Base-by-base conservation (phyloP, 2,329 filamentous ascomycete species). In the Neurospora sp. region DNA sequence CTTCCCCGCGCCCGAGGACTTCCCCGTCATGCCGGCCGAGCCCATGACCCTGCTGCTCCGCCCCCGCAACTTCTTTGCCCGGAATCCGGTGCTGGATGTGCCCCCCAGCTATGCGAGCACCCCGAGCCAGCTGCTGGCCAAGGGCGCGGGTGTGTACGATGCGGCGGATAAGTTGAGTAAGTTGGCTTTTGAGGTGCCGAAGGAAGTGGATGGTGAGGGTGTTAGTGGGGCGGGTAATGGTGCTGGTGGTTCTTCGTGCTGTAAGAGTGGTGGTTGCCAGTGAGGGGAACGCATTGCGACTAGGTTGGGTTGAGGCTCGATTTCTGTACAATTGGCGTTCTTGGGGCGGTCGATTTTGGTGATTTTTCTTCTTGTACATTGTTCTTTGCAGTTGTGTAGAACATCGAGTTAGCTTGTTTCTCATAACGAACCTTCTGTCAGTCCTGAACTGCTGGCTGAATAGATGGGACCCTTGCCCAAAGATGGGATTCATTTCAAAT, bases 1-100 rank as follows among this genome's bases (percentile, higher is more conserved):
- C 78, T 95, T 97, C 83, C 93, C 94, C 0, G 83, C 91, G 0
- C 93, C 93, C 0, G 94, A 97, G 78, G 94, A 97, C 80, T 97
- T 92, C 83, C 94, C 94, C 38, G 85, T 97, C 75, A 97, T 97
- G 93, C 93, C 93, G 0, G 91, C 88, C 0, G 91, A 94, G 83
- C 91, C 92, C 0, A 94, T 97, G 86, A 92, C 88, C 1, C 82
- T 97, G 74, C 84, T 96, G 41, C 83, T 96, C 52, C 83, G 92
- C 39, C 93, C 93, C 3, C 83, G 92, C 57, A 90, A 96, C 82
- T 96, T 96, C 85, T 97, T 96, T 81, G 81, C 85, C 28, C 85
- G 87, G 75, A 96, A 95, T 77, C 92, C 92, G 2, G 91, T 88
- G 69, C 82, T 96, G 79, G 92, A 96, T 79, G 91, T 96, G 17